Evolutionary conservation across 2,329 filamentous ascomycete species (phyloP).

Genomic region (Talaromyces sp.): DNA sequence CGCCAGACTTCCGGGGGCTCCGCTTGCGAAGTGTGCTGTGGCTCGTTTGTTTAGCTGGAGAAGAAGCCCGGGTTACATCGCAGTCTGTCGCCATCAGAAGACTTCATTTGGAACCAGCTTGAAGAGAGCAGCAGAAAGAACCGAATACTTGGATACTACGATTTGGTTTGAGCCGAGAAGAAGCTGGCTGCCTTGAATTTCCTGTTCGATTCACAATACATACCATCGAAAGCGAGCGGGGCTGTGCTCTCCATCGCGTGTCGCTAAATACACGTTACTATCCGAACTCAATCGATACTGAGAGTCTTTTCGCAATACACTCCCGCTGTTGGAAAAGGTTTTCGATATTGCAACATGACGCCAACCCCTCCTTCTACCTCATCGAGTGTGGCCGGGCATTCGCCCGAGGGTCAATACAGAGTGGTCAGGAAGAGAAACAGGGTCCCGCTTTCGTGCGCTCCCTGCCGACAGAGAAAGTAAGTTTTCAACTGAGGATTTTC

Average conservation of each 20-base stretch:
- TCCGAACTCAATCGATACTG: neutral
- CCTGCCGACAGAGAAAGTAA: slow-evolving; percentile 88
- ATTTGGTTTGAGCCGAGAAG: neutral
- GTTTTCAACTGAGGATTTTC: slow-evolving; percentile 20
- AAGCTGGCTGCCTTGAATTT: neutral
- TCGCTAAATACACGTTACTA: neutral
- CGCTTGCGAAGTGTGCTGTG: neutral
- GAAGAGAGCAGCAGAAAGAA: neutral
- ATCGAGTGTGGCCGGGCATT: slow-evolving; percentile 66
- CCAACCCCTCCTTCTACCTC: slow-evolving; percentile 52
- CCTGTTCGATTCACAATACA: neutral
- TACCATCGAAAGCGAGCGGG: neutral
- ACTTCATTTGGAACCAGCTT: neutral
- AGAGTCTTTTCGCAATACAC: neutral
- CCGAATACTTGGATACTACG: neutral
- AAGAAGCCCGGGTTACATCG: neutral
- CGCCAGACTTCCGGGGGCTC: neutral
- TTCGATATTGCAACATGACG: slow-evolving; percentile 25
- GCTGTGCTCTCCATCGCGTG: neutral
- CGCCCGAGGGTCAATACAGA: slow-evolving; percentile 79
- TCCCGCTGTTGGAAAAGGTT: neutral
- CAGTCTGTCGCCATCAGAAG: neutral
- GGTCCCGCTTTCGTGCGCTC: slow-evolving; percentile 84
- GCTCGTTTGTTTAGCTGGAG: neutral
- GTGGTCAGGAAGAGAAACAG: slow-evolving; percentile 89